Conservation (phyloP, 306 rosid species). For the Cicer cuneatum region DNA sequence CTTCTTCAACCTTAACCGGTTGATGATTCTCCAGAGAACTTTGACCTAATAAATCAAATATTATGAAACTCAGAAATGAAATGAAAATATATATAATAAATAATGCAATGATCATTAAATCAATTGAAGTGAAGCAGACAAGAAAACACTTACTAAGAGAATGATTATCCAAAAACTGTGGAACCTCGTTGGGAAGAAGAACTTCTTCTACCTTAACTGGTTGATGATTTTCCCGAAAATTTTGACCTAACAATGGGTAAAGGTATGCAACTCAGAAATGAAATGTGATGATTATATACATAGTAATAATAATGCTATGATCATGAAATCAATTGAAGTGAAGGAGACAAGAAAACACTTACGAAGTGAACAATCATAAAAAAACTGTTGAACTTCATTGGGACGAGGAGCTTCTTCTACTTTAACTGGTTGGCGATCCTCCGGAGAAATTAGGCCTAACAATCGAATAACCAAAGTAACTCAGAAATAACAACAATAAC, state of each 20-base stretch:
- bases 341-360: not conserved
- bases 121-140: conserved; percentile 16
- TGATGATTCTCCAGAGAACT: conserved; percentile 32
- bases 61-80: conserved; percentile 1
- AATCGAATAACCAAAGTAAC: conserved; percentile 4
- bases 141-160: conserved; percentile 32
- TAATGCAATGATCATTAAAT: not conserved
- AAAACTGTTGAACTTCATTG: conserved; percentile 34
- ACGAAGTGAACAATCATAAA: conserved; percentile 45
- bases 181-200: conserved; percentile 29
- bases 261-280: conserved; percentile 4
- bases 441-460: conserved; percentile 40
- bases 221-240: conserved; percentile 32
- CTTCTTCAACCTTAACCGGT: conserved; percentile 44
- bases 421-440: conserved; percentile 38
- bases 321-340: not conserved
- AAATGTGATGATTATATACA: not conserved
- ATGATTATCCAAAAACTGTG: conserved; percentile 27
- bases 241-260: conserved; percentile 35
- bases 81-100: not conserved
- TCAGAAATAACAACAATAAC: not conserved
- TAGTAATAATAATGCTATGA: not conserved
- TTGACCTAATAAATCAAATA: conserved; percentile 36
- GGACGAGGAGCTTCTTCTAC: conserved; percentile 37
- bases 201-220: conserved; percentile 44